Conservation (phyloP, 2,329 filamentous ascomycete species). For the Aspergillus sp. region DNA sequence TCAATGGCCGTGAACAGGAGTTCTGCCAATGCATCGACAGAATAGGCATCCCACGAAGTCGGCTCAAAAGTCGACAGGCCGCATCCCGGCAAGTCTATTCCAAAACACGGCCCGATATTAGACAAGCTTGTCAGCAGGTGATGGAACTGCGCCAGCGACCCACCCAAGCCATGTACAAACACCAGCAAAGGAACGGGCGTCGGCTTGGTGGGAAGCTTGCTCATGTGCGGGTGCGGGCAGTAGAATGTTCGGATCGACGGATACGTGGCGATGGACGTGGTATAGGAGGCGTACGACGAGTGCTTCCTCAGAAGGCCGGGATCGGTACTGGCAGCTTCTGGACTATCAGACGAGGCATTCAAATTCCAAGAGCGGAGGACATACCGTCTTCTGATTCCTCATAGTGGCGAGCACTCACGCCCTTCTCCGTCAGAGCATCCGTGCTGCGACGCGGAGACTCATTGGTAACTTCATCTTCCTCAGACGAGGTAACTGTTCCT, state of each 20-base stretch:
- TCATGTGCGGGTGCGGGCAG: constrained; percentile 69
- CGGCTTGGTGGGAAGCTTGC: constrained; percentile 65
- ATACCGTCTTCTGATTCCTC: constrained; percentile 23
- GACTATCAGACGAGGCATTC: constrained; percentile 7
- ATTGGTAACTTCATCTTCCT: constrained; percentile 27
- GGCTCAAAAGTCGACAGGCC: constrained; percentile 69
- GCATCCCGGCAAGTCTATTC: constrained; percentile 84
- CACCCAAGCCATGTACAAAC: constrained; percentile 88
- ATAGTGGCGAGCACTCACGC: constrained; percentile 15
- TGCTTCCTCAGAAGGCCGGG: constrained; percentile 72
- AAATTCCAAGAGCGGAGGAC: constrained; percentile 4
- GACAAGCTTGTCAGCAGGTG: constrained; percentile 70
- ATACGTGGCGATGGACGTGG: constrained; percentile 62
- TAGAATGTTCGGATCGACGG: constrained; percentile 73
- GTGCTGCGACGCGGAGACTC: constrained; percentile 22
- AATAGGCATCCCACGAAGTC: constrained; percentile 67
- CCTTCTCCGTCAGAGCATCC: constrained; percentile 13
- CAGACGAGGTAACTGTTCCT: constrained; percentile 24
- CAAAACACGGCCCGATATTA: constrained; percentile 73
- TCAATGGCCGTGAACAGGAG: constrained; percentile 68
- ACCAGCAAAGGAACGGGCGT: constrained; percentile 73
- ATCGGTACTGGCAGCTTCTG: constrained; percentile 46
- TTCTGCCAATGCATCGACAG: constrained; percentile 62
- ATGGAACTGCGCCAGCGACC: constrained; percentile 80
- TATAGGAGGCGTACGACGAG: constrained; percentile 61